Conservation (phyloP, 345 rosid species). For the Hevea brasiliensis region DNA sequence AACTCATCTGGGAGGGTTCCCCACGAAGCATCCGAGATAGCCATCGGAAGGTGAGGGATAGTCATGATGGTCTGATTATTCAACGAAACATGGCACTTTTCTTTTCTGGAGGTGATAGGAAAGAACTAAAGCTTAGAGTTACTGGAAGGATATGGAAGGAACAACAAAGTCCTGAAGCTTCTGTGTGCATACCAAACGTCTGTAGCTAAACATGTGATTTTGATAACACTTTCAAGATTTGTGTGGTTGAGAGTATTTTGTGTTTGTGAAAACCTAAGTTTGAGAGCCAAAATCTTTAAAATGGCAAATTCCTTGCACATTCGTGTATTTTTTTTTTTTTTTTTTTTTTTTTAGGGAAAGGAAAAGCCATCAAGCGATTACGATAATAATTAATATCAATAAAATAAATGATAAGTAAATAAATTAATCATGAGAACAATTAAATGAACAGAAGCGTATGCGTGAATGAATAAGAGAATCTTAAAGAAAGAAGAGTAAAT, state of each 20-base stretch:
- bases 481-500: too few relatives aligned
- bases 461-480: too few relatives aligned
- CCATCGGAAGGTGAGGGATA: constrained; percentile 91
- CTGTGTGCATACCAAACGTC: constrained; percentile 73
- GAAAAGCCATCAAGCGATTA: too few relatives aligned
- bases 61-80: constrained; percentile 90
- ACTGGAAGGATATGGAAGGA: constrained; percentile 97
- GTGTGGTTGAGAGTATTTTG: constrained; percentile 21
- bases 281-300: neutral
- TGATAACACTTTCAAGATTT: constrained; percentile 11
- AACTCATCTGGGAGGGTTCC: constrained; percentile 91
- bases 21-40: constrained; percentile 90
- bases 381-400: too few relatives aligned
- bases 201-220: constrained; percentile 49
- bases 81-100: constrained; percentile 95
- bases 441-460: too few relatives aligned
- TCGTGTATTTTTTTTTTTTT: too few relatives aligned
- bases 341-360: too few relatives aligned
- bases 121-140: constrained; percentile 88
- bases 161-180: constrained; percentile 81
- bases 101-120: constrained; percentile 96
- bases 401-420: too few relatives aligned
- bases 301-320: neutral
- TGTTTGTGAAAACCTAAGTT: constrained; percentile 10
- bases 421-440: too few relatives aligned